Conservation (phyloP, 2,329 filamentous ascomycete genomes). For the Penicillium thymicola region DNA sequence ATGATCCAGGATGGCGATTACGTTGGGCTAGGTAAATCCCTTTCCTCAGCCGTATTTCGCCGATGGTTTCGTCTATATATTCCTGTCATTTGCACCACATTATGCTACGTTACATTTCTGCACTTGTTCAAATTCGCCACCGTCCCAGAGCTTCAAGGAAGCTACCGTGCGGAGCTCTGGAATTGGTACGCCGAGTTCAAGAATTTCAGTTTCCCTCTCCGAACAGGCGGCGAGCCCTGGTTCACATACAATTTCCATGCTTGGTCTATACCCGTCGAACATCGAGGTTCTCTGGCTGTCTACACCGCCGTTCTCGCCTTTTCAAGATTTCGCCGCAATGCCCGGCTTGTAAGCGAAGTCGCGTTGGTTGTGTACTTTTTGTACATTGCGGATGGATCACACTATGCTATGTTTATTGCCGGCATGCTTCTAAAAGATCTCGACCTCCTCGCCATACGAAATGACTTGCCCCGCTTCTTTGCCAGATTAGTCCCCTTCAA, state of each 20-base stretch:
- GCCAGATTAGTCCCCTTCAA: slow-evolving; percentile 49
- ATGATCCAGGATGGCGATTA: slow-evolving; percentile 44
- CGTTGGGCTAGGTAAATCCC: slow-evolving; percentile 40
- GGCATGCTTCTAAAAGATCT: slow-evolving; percentile 63
- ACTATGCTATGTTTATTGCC: slow-evolving; percentile 57
- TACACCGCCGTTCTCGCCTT: slow-evolving; percentile 59
- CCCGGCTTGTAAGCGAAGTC: slow-evolving; percentile 54
- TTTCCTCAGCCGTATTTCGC: slow-evolving; percentile 51
- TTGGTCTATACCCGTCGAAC: slow-evolving; percentile 64
- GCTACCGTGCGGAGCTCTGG: slow-evolving; percentile 51
- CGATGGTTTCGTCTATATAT: slow-evolving; percentile 51
- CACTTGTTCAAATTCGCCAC: slow-evolving; percentile 53
- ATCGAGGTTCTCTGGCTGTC: slow-evolving; percentile 61
- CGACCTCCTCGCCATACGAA: slow-evolving; percentile 52
- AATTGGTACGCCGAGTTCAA: slow-evolving; percentile 57
- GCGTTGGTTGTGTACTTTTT: slow-evolving; percentile 63
- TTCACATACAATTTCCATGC: slow-evolving; percentile 58
- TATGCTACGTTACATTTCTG: slow-evolving; percentile 53
- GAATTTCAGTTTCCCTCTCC: slow-evolving; percentile 67
- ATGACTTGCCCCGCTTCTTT: slow-evolving; percentile 53
- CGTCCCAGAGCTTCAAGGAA: slow-evolving; percentile 40
- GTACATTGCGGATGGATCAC: slow-evolving; percentile 64
- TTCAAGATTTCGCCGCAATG: slow-evolving; percentile 53
- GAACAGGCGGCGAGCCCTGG: slow-evolving; percentile 56
- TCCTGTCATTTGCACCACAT: slow-evolving; percentile 54